Evolutionary conservation across 495 filamentous ascomycete species (phyloP).

Genomic region (Penicillium subrubescens): DNA sequence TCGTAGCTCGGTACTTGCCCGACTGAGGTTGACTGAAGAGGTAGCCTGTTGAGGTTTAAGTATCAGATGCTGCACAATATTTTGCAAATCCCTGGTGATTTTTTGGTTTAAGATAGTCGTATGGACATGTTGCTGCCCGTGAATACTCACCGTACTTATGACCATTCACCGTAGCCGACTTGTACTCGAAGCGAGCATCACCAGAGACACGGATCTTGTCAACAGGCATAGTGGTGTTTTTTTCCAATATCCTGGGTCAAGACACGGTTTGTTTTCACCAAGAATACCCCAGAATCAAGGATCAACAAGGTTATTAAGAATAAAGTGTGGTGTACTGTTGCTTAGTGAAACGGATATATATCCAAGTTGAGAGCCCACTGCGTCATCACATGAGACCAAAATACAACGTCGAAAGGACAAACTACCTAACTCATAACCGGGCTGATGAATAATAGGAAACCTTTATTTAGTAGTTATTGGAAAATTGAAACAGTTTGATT

Average conservation of each 20-base stretch:
- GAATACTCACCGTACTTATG: conserved; percentile 58
- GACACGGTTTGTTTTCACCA: background rate
- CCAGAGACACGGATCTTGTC: conserved; percentile 62
- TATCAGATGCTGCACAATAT: background rate
- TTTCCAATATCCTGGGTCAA: background rate
- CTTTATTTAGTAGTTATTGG: too few species aligned
- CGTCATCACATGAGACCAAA: conserved; percentile 6
- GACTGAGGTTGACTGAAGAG: conserved; percentile 61
- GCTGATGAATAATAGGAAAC: background rate
- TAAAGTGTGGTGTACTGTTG: background rate
- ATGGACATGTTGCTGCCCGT: background rate
- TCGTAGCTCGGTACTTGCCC: conserved; percentile 58
- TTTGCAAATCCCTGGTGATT: background rate
- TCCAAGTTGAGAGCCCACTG: background rate
- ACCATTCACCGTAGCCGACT: conserved; percentile 61
- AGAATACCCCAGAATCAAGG: background rate
- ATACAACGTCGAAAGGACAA: background rate
- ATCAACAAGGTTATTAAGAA: background rate
- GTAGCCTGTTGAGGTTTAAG: conserved; percentile 51
- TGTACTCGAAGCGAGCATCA: conserved; percentile 65
- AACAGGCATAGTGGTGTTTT: conserved; percentile 41
- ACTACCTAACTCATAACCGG: background rate
- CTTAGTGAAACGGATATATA: conserved; percentile 1
- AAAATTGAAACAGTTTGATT: background rate
- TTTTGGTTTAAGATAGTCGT: background rate